Conservation (phyloP, 352 stramenopile species). For the Pythium phragmitis region DNA sequence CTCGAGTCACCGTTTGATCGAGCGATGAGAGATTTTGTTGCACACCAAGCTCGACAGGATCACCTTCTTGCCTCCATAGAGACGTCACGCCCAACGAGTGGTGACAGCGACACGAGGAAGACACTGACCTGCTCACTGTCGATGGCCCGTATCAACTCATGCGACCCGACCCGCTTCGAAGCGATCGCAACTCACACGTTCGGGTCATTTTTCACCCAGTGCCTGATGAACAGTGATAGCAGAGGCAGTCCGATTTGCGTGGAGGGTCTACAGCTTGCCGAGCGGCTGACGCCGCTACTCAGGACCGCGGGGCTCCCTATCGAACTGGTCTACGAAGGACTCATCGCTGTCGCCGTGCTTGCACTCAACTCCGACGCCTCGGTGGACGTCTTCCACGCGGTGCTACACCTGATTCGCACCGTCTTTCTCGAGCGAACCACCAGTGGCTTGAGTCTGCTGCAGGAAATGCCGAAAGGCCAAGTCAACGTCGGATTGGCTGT, state of each 20-base stretch:
- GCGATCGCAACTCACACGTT: slow-evolving; percentile 48
- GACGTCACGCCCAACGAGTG: neutral
- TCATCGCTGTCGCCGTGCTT: slow-evolving; percentile 37
- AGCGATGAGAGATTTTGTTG: slow-evolving; percentile 19
- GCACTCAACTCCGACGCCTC: slow-evolving; percentile 16
- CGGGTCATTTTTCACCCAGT: slow-evolving; percentile 51
- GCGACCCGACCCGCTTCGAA: slow-evolving; percentile 17
- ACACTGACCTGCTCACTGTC: neutral
- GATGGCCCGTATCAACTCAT: slow-evolving; percentile 2
- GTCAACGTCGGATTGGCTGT: slow-evolving; percentile 29
- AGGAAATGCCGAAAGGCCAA: slow-evolving; percentile 4
- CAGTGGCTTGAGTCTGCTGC: neutral
- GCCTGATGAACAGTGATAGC: slow-evolving; percentile 19
- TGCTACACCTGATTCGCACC: slow-evolving; percentile 43
- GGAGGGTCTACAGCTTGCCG: slow-evolving; percentile 30
- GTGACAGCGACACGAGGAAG: neutral
- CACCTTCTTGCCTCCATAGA: slow-evolving; percentile 23
- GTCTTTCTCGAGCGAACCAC: slow-evolving; percentile 30
- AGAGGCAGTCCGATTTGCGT: neutral
- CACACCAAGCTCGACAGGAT: slow-evolving; percentile 3
- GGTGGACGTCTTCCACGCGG: slow-evolving; percentile 32
- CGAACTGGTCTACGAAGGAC: slow-evolving; percentile 41
- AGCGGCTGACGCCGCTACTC: slow-evolving; percentile 33
- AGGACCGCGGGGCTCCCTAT: slow-evolving; percentile 19
- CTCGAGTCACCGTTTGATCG: slow-evolving; percentile 28